These are phyloP conservation scores for Prorocentrum cordatum DNA, from an alignment of 169 alveolate species.

Conservation along the genomic window DNA sequence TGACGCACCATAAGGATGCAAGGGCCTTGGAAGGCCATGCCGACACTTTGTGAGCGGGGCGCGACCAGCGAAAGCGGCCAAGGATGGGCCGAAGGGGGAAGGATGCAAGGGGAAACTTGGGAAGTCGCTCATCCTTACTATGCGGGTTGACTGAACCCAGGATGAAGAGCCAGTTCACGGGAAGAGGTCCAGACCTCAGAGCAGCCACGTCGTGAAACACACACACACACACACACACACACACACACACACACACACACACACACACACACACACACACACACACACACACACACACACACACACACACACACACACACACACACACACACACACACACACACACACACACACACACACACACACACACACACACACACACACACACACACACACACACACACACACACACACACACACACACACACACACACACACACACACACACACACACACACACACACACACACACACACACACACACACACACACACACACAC, in stretches of 20 bases:
- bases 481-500: neutral
- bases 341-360: neutral
- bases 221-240: neutral
- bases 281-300: neutral
- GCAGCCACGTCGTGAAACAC: too few species aligned
- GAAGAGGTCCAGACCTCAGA: too few species aligned
- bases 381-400: neutral
- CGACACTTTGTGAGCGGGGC: too few species aligned
- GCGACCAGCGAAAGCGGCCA: too few species aligned
- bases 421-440: neutral
- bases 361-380: neutral
- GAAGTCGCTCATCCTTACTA: too few species aligned
- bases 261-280: neutral
- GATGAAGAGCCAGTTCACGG: too few species aligned
- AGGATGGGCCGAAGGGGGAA: too few species aligned
- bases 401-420: neutral
- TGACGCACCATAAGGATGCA: too few species aligned
- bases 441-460: neutral
- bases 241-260: neutral
- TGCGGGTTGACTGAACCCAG: too few species aligned
- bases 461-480: neutral
- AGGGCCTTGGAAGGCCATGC: too few species aligned
- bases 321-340: neutral
- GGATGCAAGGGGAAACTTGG: too few species aligned
- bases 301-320: neutral